Base-by-base conservation (phyloP, 345 rosid genomes). In the Viola odorata region DNA sequence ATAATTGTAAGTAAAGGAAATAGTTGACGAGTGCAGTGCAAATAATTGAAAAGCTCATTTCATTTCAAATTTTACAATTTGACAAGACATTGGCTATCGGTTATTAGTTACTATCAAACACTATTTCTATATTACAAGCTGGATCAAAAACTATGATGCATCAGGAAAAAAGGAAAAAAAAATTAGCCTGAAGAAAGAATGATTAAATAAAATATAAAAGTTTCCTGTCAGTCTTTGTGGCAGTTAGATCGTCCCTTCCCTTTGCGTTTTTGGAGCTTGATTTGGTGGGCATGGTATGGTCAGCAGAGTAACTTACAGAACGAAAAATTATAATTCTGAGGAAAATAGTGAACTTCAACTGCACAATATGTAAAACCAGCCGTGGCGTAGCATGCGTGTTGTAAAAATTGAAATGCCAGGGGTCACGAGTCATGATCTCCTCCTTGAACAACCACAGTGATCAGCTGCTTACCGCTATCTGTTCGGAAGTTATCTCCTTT, bases 401-500 rank as follows among this genome's bases (percentile, higher is more conserved):
- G 6, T n/a, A 53, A n/a, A 48, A 45, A 53, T 47, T 53, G 44
- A 45, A 17, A 16, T 15, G 45, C 42, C 57, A 42, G 57, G 5
- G 42, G 32, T 69, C 67, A 69, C 13, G 68, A 62, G 47, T 62
- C 63, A 51, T 62, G 73, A 56, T 57, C 47, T 49, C 36, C 67
- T 69, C 36, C 67, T 69, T 69, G 63, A 10, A 69, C 67, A 2
- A 69, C 17, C 36, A 62, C 9, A 14, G 63, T 50, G 10, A 69
- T 69, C 63, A 63, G 52, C 51, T 62, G 73, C 56, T 69, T 69
- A 56, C 63, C 67, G 15, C 63, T 57, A 45, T 69, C 75, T 39
- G 75, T 67, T 32, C 90, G 94, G 68, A 87, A 80, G 69, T 58
- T 79, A n/a, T 87, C 96, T 69, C 94, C 98, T 81, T 87, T 94